phyloP scores from a whole-genome alignment of 1,139 yeast species.

The Candida sanyaensis region DNA sequence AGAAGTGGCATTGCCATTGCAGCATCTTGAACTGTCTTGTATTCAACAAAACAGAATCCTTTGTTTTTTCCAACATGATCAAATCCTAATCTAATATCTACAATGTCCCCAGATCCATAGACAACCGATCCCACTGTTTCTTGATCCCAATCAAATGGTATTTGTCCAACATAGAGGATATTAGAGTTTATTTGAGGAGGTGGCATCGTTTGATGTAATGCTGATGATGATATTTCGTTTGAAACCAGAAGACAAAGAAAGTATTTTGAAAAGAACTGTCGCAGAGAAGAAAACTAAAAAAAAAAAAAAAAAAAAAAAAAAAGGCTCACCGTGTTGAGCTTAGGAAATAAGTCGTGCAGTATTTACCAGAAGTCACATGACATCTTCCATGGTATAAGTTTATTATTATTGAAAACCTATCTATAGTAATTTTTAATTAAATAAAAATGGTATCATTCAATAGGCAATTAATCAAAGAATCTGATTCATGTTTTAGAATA shows the following conservation, averaged over 20 bases:
- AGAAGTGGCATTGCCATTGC: constrained; percentile 45
- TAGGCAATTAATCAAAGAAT: neutral
- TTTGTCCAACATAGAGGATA: constrained; percentile 59
- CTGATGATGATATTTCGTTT: neutral
- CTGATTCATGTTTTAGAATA: neutral
- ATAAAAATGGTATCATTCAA: neutral
- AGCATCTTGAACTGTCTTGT: constrained; percentile 53
- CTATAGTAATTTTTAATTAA: neutral
- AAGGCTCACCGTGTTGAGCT: neutral
- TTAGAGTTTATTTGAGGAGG: constrained; percentile 21
- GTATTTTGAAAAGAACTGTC: neutral
- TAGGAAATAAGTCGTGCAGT: no score
- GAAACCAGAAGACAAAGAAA: neutral
- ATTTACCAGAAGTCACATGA: no score
- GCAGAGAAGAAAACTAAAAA: neutral
- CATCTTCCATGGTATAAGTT: no score
- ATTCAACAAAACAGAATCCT: constrained; percentile 67
- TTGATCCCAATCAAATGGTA: constrained; percentile 69
- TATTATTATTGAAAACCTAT: no score
- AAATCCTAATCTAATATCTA: constrained; percentile 62
- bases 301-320: neutral
- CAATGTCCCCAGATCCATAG: constrained; percentile 63
- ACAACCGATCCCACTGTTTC: constrained; percentile 56
- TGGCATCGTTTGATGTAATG: neutral
- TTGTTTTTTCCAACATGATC: constrained; percentile 65